Percentiles rank a stretch among this genome's conserved stretches.
Evolutionary conservation across 805 yeast genomes (phyloP).

Genomic region (Ogataea neopini): DNA sequence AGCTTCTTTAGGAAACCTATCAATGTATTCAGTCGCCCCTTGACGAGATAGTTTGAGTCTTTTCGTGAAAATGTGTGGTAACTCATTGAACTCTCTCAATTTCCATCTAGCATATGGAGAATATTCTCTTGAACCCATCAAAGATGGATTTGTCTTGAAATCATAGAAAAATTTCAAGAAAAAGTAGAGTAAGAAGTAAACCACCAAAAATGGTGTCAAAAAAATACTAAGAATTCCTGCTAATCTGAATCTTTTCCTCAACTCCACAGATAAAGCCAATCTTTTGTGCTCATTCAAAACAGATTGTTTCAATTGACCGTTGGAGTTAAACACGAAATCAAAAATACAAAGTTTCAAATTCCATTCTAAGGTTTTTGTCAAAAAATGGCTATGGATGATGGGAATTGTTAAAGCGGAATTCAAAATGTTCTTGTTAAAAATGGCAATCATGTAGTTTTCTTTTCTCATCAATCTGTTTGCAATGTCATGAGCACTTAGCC

Average conservation of each 20-base stretch:
- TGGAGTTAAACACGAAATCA: conserved; percentile 79
- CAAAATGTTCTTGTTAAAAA: conserved; percentile 75
- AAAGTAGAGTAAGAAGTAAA: conserved; percentile 78
- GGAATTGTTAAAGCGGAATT: conserved; percentile 58
- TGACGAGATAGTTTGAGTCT: conserved; percentile 75
- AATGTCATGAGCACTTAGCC: conserved; percentile 88
- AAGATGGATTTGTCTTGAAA: conserved; percentile 82
- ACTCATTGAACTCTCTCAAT: conserved; percentile 89
- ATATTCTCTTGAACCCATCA: conserved; percentile 81
- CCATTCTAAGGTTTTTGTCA: conserved; percentile 94
- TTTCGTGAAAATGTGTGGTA: conserved; percentile 82
- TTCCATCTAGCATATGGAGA: conserved; percentile 96
- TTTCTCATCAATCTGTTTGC: conserved; percentile 95
- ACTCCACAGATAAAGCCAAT: conserved; percentile 62
- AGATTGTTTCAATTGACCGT: conserved; percentile 75
- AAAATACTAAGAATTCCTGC: conserved; percentile 85
- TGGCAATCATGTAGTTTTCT: conserved; percentile 90
- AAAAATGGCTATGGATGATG: conserved; percentile 33
- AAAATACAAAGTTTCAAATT: conserved; percentile 84
- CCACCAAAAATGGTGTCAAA: conserved; percentile 81
- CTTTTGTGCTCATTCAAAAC: conserved; percentile 74
- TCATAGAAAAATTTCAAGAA: conserved; percentile 93
- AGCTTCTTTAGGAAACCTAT: conserved; percentile 88
- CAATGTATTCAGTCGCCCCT: conserved; percentile 79
- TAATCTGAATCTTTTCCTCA: conserved; percentile 76